Conservation (phyloP, 257 asterid genomes). For the Anisodus tanguticus region DNA sequence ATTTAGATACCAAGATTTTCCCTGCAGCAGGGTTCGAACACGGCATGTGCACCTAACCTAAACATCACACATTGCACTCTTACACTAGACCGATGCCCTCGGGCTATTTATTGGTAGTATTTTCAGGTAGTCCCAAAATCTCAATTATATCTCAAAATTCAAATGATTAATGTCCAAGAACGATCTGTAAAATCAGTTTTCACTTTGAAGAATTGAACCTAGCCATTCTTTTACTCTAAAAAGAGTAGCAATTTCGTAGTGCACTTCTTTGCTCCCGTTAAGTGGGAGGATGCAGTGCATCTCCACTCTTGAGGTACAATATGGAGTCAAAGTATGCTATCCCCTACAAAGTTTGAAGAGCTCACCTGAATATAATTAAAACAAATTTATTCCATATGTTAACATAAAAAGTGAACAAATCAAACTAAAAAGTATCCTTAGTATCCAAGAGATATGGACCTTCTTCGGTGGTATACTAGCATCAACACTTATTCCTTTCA, state of each 20-base stretch:
- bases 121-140: background rate
- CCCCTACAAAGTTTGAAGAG: conserved; percentile 18
- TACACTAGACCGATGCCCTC: background rate
- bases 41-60: background rate
- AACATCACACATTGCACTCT: background rate
- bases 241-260: background rate
- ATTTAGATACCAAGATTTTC: background rate
- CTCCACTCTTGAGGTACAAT: conserved; percentile 3
- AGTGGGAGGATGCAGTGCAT: background rate
- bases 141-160: conserved; percentile 1
- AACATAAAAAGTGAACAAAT: background rate
- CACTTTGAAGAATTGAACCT: background rate
- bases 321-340: background rate
- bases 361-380: conserved; percentile 19
- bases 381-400: conserved; percentile 22
- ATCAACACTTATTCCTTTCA: conserved; percentile 67
- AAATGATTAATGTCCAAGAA: background rate
- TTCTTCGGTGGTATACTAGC: conserved; percentile 58
- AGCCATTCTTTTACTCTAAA: background rate
- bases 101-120: background rate
- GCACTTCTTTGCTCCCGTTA: background rate
- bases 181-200: background rate
- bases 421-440: background rate
- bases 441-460: conserved; percentile 46
- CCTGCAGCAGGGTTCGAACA: background rate